Base-by-base conservation (phyloP, 345 rosid species). In the Salix udensis region DNA sequence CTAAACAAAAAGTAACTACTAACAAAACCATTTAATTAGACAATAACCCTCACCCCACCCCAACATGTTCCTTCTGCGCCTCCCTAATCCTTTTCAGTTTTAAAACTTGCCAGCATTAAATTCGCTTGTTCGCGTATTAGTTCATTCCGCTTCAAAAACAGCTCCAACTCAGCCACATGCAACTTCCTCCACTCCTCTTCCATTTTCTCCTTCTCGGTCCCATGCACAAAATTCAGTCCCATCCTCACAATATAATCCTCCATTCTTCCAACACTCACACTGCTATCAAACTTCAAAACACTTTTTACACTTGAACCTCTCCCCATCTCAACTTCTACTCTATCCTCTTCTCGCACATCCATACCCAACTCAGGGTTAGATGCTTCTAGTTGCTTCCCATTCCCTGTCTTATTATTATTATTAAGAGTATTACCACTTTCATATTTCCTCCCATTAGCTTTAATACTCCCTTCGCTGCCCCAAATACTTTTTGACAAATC, bases 401-500 rank as follows among this genome's bases (percentile, higher is more conserved):
- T 8, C 15, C 61, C 5, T 4, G 8, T 62, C 19, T 2, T n/a
- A 31, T 7, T 77, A 58, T 10, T n/a, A 21, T 11, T 23, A 21
- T 53, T 53, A 53, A 18, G 16, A 15, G 5, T 21, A 9, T 55
- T 23, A 5, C 58, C 58, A 24, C 26, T 10, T 44, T 26, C 24
- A 7, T 18, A 28, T n/a, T 65, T 46, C 26, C 61, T 70, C 30
- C 69, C 69, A 42, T 76, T 42, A 4, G 70, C 7, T 36, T 69
- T 74, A 4, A 39, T 7, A 50, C 26, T 46, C 31, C 50, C 76
- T 37, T 48, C 81, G 12, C 58, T 39, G 2, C 83, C 85, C 87
- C 87, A 85, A 13, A 85, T 79, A 70, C 28, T 42, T 60, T 80
- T 85, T 0, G 80, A 82, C 76, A 85, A 75, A 9, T 85, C 75